Conservation (phyloP, 2,329 filamentous ascomycete genomes). For the Emmonsiellopsis sp. region DNA sequence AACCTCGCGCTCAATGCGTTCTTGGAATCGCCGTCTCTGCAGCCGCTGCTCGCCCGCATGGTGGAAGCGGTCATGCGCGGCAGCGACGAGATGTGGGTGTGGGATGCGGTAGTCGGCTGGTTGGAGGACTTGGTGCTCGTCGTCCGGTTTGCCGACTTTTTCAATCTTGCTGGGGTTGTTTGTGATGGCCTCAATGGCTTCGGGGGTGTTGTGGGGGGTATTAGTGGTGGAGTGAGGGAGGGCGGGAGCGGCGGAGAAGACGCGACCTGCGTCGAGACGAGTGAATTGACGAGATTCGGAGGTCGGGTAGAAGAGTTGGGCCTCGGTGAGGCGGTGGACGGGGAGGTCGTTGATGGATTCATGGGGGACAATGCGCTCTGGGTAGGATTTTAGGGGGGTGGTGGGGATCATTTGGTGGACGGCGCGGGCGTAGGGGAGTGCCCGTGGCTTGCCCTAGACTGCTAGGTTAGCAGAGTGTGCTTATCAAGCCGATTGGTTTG, state of each 20-base stretch:
- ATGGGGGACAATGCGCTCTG: conserved; percentile 36
- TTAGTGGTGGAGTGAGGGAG: conserved; percentile 17
- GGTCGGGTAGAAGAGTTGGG: conserved; percentile 53
- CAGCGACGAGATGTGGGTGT: conserved; percentile 48
- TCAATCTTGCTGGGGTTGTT: conserved; percentile 28
- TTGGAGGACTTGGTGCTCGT: conserved; percentile 43
- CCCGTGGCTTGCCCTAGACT: conserved; percentile 63
- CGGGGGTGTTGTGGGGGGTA: conserved; percentile 23
- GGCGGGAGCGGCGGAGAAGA: conserved; percentile 42
- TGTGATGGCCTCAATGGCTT: conserved; percentile 20
- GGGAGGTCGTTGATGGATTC: conserved; percentile 57
- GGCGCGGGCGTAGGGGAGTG: conserved; percentile 65
- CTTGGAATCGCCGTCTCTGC: conserved; percentile 30
- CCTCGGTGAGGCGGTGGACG: conserved; percentile 44
- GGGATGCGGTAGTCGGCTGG: conserved; percentile 56
- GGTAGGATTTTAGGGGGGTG: conserved; percentile 38
- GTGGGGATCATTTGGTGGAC: conserved; percentile 71
- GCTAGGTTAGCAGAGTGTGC: conserved; percentile 12
- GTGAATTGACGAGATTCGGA: conserved; percentile 56
- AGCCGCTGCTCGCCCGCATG: conserved; percentile 25
- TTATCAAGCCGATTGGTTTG: conserved; percentile 1
- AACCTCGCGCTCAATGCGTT: conserved; percentile 33
- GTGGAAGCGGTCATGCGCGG: conserved; percentile 36
- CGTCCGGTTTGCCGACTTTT: conserved; percentile 32
- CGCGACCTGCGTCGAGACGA: conserved; percentile 54